Evolutionary conservation across 257 asterid species (phyloP), one percentile per base, ranked within the genome.

Genomic region (Cordia subcordata): DNA sequence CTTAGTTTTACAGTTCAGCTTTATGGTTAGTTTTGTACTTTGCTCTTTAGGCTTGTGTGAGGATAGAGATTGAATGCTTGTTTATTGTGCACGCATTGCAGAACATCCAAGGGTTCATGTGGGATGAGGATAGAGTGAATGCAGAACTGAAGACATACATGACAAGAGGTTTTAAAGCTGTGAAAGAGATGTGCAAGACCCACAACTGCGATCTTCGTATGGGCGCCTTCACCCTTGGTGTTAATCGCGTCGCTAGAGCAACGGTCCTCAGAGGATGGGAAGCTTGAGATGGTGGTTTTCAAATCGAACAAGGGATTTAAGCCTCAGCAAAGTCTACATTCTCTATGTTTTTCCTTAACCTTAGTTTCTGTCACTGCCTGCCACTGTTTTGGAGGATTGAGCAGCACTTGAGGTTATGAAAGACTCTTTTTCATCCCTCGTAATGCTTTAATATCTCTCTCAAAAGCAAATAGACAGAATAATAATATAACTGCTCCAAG

Each of bases 101-200:
- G 94, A 91, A 88, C 85, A 91, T 91, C 21, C 98, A 91, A 62
- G 98, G 98, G 17, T 91, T 91, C 76, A 88, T 88, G 95, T 91
- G 98, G 98, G 95, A 88, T 10, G 98, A 88, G 76, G 83, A 79
- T 21, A 91, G 84, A 27, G 98, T 91, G 77, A 91, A 91, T 35
- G 63, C 69, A 0, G 96, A 91, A 77, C 82, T 91, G 32, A 84
- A 84, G 75, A 84, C 72, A 2, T 91, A 91, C 75, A 91, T 91
- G 96, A 86, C 76, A 3, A 77, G 61, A 35, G 94, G 93, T 6
- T 85, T 85, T 18, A 77, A 77, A 18, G 81, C 84, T 56, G 95
- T 88, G 15, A 88, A 88, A 61, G 79, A 77, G 44, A 91, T 88
- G 95, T 88, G 96, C 79, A 85, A 72, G 66, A 74, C 84, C 13